Evolutionary conservation across 331 rosid species (phyloP), one percentile per base, ranked within the genome.

Genomic region (Malus hybrid): DNA sequence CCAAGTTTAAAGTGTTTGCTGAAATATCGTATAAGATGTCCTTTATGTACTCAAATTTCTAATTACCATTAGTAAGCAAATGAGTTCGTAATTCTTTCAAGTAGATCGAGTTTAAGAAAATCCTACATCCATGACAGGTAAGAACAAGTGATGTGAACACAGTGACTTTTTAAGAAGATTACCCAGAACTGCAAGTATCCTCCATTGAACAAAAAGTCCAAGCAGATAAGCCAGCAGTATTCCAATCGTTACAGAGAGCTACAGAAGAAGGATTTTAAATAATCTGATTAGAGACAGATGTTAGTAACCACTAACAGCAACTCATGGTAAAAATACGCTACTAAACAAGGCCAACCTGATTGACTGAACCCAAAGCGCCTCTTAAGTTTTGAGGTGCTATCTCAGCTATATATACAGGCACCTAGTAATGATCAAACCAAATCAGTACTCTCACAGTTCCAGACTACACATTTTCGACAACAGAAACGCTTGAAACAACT

Each of bases 191-290:
- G 99, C 99, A 56, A 95, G 99, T 75, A 87, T 52, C 86, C 99
- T 86, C 99, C 99, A 95, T 2, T 79, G 71, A 79, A 92, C 93
- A 82, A 95, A 94, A 75, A 95, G 88, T 69, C 99, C 99, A 32
- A 95, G 88, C 82, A 92, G 71, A 89, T 92, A 95, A 79, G 97
- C 99, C 79, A 95, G 87, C 96, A 95, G 33, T 80, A 92, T 88
- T 82, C 98, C 99, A 77, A 84, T 74, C 68, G 97, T 95, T 84
- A 95, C 91, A 65, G 97, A 86, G 64, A 92, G 99, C 99, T 95
- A 73, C 66, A 70, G 18, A 56, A 7, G 32, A 64, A 66, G 39
- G 26, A 36, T 60, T 22, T 71, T 28, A 74, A 73, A 39, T 4
- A 56, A 36, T 39, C 39, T 29, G 53, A 73, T 67, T 46, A 57